A percentile compares a stretch with the other conserved stretches of the same genome.
These are phyloP conservation scores for Buddleja alternifolia DNA, from an alignment of 257 asterid genomes.

Conservation along the genomic window DNA sequence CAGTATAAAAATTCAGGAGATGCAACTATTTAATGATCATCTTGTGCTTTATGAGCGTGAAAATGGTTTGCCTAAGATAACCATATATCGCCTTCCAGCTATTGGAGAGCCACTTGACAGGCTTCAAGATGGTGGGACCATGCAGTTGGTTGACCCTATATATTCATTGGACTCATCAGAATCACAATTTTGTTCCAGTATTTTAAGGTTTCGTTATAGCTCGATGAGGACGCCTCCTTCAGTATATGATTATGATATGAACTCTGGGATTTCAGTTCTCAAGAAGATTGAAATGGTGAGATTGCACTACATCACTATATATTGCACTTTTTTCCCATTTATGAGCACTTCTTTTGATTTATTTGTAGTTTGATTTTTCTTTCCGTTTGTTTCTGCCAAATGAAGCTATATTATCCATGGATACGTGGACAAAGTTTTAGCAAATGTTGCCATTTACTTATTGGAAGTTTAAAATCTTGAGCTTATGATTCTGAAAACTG, in stretches of 20 bases:
- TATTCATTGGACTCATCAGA: slow-evolving; percentile 66
- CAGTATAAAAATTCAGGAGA: slow-evolving; percentile 85
- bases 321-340: slow-evolving; percentile 21
- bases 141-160: slow-evolving; percentile 77
- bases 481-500: background rate
- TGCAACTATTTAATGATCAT: slow-evolving; percentile 73
- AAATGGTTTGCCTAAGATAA: slow-evolving; percentile 75
- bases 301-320: slow-evolving; percentile 16
- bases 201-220: slow-evolving; percentile 74
- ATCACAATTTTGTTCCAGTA: slow-evolving; percentile 75
- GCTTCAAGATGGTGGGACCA: slow-evolving; percentile 69
- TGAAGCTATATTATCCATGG: background rate
- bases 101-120: slow-evolving; percentile 67
- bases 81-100: slow-evolving; percentile 68
- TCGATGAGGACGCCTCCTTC: slow-evolving; percentile 89
- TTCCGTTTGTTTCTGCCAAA: slow-evolving; percentile 13
- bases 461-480: slow-evolving; percentile 2
- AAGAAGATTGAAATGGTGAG: slow-evolving; percentile 86
- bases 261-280: slow-evolving; percentile 75
- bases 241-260: slow-evolving; percentile 90
- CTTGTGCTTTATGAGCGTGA: slow-evolving; percentile 88
- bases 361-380: slow-evolving; percentile 8
- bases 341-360: slow-evolving; percentile 15
- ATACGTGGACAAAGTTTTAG: background rate
- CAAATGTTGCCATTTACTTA: background rate